Conservation (phyloP, 2,329 filamentous ascomycete species). For the Penicillium brasilianum region DNA sequence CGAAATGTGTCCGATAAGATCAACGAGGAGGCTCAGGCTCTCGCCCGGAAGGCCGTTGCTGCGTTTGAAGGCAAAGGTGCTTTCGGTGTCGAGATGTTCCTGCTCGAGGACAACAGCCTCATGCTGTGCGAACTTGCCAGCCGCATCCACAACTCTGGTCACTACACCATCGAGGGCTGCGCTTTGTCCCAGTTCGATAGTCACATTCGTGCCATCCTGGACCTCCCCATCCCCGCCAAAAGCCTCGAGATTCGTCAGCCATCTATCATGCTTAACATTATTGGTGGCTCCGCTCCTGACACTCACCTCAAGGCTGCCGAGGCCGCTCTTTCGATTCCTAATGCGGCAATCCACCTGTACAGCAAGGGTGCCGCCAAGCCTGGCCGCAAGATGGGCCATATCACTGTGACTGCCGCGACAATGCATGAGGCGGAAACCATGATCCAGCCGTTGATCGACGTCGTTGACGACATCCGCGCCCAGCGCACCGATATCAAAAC, state of each 20-base stretch:
- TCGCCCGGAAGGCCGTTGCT: slow-evolving; percentile 78
- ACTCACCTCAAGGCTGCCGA: slow-evolving; percentile 65
- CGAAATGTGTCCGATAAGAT: slow-evolving; percentile 68
- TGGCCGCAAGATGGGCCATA: slow-evolving; percentile 92
- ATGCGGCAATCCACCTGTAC: slow-evolving; percentile 80
- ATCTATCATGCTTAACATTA: slow-evolving; percentile 61
- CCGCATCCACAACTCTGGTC: slow-evolving; percentile 86
- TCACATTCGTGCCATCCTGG: slow-evolving; percentile 82
- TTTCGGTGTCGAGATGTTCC: slow-evolving; percentile 96
- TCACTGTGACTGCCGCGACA: slow-evolving; percentile 76
- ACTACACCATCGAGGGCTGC: slow-evolving; percentile 93
- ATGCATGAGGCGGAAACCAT: slow-evolving; percentile 71
- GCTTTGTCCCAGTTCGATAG: slow-evolving; percentile 90
- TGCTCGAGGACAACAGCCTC: slow-evolving; percentile 72
- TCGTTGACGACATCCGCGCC: slow-evolving; percentile 76
- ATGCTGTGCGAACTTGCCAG: slow-evolving; percentile 88
- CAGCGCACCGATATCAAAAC: slow-evolving; percentile 51
- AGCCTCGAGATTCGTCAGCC: slow-evolving; percentile 53
- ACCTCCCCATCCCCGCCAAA: slow-evolving; percentile 64
- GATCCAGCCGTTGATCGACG: slow-evolving; percentile 73
- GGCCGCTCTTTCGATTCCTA: slow-evolving; percentile 62
- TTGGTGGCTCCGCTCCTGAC: slow-evolving; percentile 63
- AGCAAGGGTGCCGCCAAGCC: slow-evolving; percentile 84
- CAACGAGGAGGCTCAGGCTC: slow-evolving; percentile 69
- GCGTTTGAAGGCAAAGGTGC: slow-evolving; percentile 87